Conservation (phyloP, 352 stramenopile species). For the Plasmopara viticola region DNA sequence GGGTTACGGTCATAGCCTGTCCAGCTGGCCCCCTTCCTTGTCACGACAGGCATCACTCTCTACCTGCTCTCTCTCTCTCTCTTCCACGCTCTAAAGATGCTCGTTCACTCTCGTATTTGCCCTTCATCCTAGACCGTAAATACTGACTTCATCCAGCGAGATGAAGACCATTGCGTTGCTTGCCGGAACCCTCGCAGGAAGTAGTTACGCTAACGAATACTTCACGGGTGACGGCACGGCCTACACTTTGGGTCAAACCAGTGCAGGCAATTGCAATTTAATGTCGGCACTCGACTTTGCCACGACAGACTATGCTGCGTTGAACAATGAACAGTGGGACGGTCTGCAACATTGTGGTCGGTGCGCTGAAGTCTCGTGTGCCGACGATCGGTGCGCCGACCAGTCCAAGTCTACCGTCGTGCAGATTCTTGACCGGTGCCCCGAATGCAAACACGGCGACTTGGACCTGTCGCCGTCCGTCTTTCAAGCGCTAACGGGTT, state of each 20-base stretch:
- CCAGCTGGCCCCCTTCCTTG: background rate
- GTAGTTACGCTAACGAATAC: slow-evolving; percentile 20
- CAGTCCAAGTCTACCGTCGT: slow-evolving; percentile 37
- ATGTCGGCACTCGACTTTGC: slow-evolving; percentile 27
- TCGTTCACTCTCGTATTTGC: background rate
- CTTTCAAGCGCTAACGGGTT: slow-evolving; percentile 42
- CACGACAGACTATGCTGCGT: slow-evolving; percentile 52
- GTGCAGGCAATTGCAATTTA: slow-evolving; percentile 48
- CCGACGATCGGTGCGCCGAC: slow-evolving; percentile 42
- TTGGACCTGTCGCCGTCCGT: slow-evolving; percentile 44
- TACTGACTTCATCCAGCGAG: background rate
- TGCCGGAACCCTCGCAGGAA: slow-evolving; percentile 5
- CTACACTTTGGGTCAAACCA: slow-evolving; percentile 36
- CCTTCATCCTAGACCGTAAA: background rate
- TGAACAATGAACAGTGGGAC: slow-evolving; percentile 67
- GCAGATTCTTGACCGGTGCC: slow-evolving; percentile 66
- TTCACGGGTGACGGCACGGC: slow-evolving; percentile 40
- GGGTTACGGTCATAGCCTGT: background rate
- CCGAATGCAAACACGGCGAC: slow-evolving; percentile 63
- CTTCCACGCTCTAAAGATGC: no score
- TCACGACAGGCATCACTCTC: background rate
- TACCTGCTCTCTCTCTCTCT: background rate
- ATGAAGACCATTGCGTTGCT: slow-evolving; percentile 15
- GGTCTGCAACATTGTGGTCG: slow-evolving; percentile 50
- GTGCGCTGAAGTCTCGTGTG: slow-evolving; percentile 58